phyloP scores from a whole-genome alignment of 208 protist genomes.

The Wallacemonas rigidus region DNA sequence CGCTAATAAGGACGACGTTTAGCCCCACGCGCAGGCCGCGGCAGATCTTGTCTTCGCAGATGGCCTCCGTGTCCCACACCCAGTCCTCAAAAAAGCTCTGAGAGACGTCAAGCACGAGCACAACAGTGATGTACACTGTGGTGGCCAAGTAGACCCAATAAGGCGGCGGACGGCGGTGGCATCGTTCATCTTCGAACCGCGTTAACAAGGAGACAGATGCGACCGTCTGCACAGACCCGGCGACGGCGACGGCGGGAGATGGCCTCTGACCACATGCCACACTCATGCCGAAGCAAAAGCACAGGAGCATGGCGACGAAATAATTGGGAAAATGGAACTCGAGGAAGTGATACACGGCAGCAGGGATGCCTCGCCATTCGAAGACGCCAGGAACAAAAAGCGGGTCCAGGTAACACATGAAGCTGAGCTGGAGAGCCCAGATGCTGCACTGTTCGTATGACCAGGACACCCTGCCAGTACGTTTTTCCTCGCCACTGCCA shows the following conservation, averaged over 20 bases:
- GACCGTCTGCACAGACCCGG: background rate
- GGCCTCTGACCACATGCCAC: background rate
- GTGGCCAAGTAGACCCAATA: constrained; percentile 34
- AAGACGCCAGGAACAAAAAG: constrained; percentile 54
- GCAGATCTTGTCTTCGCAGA: constrained; percentile 37
- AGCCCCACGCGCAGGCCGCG: constrained; percentile 27
- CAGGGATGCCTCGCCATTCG: background rate
- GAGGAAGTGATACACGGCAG: constrained; percentile 36
- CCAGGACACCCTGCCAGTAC: background rate
- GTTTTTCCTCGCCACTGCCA: constrained; percentile 7
- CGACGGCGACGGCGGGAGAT: background rate
- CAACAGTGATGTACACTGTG: constrained; percentile 29
- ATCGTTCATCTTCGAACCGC: background rate
- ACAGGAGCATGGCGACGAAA: constrained; percentile 61
- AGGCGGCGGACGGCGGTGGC: constrained; percentile 26
- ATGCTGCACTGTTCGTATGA: constrained; percentile 73
- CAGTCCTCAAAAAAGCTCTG: constrained; percentile 36
- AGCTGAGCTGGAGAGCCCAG: constrained; percentile 43
- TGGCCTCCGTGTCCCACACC: constrained; percentile 32
- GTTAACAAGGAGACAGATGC: no score
- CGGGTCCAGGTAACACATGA: constrained; percentile 69
- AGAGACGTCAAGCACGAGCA: constrained; percentile 37
- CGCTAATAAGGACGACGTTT: constrained; percentile 45
- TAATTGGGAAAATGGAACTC: constrained; percentile 80
- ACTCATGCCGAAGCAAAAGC: constrained; percentile 33